A percentile compares a stretch with the other conserved stretches of the same genome.
Evolutionary conservation across 129 eudicot genomes (phyloP).

Genomic region (Silybum marianum): DNA sequence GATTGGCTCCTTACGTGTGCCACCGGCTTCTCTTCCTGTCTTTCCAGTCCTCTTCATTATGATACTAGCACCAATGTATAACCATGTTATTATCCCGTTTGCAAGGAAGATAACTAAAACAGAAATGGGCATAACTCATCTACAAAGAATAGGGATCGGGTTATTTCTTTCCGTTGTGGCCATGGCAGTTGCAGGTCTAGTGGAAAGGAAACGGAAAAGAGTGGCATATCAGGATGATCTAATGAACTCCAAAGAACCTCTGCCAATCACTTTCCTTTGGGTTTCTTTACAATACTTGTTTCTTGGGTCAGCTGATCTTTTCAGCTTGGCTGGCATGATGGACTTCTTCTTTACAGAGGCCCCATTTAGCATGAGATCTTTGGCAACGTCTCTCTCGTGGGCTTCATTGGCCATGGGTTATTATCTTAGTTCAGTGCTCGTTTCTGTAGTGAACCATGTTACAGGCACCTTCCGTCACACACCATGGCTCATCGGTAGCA

Average conservation of each 20-base stretch:
- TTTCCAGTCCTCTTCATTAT: slow-evolving; percentile 83
- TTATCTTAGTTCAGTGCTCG: slow-evolving; percentile 80
- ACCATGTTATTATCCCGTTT: slow-evolving; percentile 61
- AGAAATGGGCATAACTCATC: slow-evolving; percentile 77
- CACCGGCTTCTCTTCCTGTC: slow-evolving; percentile 91
- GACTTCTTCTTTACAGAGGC: slow-evolving; percentile 90
- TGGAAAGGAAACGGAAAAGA: slow-evolving; percentile 68
- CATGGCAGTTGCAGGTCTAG: slow-evolving; percentile 84
- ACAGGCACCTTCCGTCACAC: slow-evolving; percentile 54
- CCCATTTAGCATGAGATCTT: slow-evolving; percentile 77
- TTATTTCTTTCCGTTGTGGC: slow-evolving; percentile 65
- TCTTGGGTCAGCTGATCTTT: slow-evolving; percentile 90
- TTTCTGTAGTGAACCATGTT: slow-evolving; percentile 53
- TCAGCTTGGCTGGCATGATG: slow-evolving; percentile 85
- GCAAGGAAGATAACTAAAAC: slow-evolving; percentile 63
- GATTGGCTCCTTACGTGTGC: slow-evolving; percentile 60
- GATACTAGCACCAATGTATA: slow-evolving; percentile 76
- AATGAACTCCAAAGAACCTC: slow-evolving; percentile 55
- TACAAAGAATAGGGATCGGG: slow-evolving; percentile 79
- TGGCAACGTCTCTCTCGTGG: slow-evolving; percentile 94
- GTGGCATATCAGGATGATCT: slow-evolving; percentile 49
- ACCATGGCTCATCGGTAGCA: slow-evolving; percentile 82
- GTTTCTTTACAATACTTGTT: slow-evolving; percentile 77
- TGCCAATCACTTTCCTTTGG: slow-evolving; percentile 89
- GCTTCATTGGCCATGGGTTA: slow-evolving; percentile 90